Conservation (phyloP, 441 rosid species). For the Erodium moschatum region DNA sequence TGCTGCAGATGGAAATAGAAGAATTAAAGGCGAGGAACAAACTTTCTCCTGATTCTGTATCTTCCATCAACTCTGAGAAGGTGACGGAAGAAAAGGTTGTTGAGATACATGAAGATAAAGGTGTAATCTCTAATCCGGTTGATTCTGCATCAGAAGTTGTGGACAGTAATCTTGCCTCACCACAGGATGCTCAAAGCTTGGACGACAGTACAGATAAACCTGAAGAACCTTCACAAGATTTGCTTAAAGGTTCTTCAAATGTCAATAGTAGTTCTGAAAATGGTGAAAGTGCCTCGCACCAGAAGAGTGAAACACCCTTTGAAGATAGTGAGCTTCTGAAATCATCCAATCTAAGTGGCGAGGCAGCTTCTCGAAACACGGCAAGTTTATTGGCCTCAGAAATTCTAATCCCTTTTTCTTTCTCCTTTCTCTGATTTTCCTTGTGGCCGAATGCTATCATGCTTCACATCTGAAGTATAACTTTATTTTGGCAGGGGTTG, state of each 20-base stretch:
- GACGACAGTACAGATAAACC: constrained; percentile 27
- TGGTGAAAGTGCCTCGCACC: constrained; percentile 27
- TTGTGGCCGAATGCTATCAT: constrained; percentile 19
- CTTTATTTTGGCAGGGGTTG: constrained; percentile 51
- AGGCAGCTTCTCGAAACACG: constrained; percentile 41
- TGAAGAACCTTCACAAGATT: constrained; percentile 33
- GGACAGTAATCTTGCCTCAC: constrained; percentile 26
- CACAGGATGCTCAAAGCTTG: constrained; percentile 25
- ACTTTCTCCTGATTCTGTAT: constrained; percentile 28
- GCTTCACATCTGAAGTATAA: constrained; percentile 20
- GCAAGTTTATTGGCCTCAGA: constrained; percentile 36
- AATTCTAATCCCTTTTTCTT: constrained; percentile 12
- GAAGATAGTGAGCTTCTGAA: constrained; percentile 32
- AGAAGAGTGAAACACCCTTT: constrained; percentile 33
- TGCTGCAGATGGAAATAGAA: constrained; percentile 52
- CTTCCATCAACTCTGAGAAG: constrained; percentile 31
- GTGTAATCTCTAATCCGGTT: constrained; percentile 34
- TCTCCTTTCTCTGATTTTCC: constrained; percentile 1
- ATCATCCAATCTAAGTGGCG: constrained; percentile 36
- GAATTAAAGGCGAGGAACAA: constrained; percentile 32
- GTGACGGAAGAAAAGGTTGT: constrained; percentile 51
- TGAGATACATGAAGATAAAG: constrained; percentile 58
- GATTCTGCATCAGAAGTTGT: constrained; percentile 26
- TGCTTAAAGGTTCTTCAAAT: constrained; percentile 24
- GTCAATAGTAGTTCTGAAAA: constrained; percentile 29